Evolutionary conservation across 139 green algal species (phyloP).

Genomic region (Coelastrella sp.): DNA sequence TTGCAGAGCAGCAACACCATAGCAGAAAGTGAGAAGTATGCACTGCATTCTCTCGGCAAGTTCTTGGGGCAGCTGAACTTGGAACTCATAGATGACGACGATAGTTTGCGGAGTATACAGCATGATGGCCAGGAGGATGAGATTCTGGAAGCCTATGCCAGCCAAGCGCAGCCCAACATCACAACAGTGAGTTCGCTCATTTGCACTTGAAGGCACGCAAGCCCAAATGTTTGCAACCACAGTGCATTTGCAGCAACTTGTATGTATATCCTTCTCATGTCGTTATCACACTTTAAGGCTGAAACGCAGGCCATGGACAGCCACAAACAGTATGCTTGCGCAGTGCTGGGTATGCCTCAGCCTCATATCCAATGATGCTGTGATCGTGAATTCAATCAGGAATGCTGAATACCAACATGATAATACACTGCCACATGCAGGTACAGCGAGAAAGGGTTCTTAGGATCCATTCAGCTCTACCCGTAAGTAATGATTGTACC

Average conservation of each 20-base stretch:
- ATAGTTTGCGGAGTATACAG: not conserved
- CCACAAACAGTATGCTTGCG: no score
- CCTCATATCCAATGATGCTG: no score
- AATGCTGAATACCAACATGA: no score
- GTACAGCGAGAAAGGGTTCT: conserved; percentile 32
- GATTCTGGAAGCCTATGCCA: not conserved
- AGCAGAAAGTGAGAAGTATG: not conserved
- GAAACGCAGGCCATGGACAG: no score
- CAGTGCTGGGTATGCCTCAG: no score
- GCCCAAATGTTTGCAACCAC: no score
- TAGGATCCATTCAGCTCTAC: conserved; percentile 22
- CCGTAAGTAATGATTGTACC: not conserved
- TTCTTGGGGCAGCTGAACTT: conserved; percentile 5
- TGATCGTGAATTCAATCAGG: no score
- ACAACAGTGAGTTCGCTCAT: not conserved
- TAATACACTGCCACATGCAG: not conserved
- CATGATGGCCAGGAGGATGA: not conserved
- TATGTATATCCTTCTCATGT: no score
- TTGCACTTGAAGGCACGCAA: no score
- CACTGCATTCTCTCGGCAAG: conserved; percentile 12
- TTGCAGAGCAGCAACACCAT: conserved; percentile 28
- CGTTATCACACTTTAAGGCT: no score
- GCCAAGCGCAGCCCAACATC: conserved; percentile 6
- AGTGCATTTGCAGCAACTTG: no score
- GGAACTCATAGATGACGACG: conserved; percentile 11